Conservation (phyloP, 148 eudicot genomes). For the Silene uniflora region DNA sequence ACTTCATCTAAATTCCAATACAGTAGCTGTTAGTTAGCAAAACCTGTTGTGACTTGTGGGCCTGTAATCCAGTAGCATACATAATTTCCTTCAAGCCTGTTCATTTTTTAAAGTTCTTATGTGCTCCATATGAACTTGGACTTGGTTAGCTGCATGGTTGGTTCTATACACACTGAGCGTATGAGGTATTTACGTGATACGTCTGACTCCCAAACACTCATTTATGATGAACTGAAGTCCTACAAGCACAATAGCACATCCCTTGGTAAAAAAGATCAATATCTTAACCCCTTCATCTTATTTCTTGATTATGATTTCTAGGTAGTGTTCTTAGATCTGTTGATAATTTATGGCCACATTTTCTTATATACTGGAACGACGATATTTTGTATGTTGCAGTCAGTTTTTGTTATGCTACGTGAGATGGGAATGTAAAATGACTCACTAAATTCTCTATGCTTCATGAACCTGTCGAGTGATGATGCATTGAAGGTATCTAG, state of each 20-base stretch:
- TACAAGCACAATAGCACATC: not conserved
- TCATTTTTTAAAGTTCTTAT: not conserved
- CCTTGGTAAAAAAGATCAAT: not conserved
- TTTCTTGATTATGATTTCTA: not conserved
- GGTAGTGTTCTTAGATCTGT: not conserved
- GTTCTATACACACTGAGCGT: not conserved
- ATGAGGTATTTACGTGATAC: not conserved
- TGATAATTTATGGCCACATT: not conserved
- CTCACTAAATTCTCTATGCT: not conserved
- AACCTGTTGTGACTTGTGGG: no score
- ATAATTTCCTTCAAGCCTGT: not conserved
- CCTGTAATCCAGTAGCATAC: not conserved
- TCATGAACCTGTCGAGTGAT: no score
- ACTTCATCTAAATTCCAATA: slow-evolving; percentile 4
- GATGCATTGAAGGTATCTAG: no score
- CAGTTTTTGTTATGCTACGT: not conserved
- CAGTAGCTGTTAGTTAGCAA: not conserved
- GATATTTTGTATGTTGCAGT: not conserved
- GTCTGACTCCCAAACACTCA: not conserved
- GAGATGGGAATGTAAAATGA: not conserved
- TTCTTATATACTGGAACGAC: not conserved
- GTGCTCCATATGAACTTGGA: not conserved
- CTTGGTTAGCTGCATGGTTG: not conserved
- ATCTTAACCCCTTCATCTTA: not conserved
- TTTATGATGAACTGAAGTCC: not conserved